Conservation (phyloP, 352 stramenopile genomes). For the Phytophthora ohioensis region DNA sequence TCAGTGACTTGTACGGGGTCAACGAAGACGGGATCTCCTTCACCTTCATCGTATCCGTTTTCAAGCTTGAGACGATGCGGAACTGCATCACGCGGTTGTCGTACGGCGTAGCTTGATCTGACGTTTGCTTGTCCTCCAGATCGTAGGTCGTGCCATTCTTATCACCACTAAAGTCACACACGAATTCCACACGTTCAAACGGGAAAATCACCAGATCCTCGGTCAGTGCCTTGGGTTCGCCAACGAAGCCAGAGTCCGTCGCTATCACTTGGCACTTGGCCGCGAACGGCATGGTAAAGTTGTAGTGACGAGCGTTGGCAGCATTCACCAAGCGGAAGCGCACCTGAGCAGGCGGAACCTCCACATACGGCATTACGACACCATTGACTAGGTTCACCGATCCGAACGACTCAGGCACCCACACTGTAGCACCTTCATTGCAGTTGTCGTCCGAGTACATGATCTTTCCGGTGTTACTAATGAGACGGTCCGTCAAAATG, state of each 20-base stretch:
- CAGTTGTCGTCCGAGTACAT: constrained; percentile 67
- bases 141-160: constrained; percentile 58
- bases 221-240: constrained; percentile 29
- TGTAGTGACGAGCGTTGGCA: constrained; percentile 81
- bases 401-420: constrained; percentile 67
- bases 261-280: constrained; percentile 69
- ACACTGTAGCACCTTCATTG: constrained; percentile 41
- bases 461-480: constrained; percentile 51
- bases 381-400: constrained; percentile 66
- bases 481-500: constrained; percentile 53
- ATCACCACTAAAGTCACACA: constrained; percentile 62
- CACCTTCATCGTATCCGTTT: constrained; percentile 43
- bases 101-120: constrained; percentile 52
- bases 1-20: constrained; percentile 59
- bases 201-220: constrained; percentile 48
- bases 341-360: constrained; percentile 70
- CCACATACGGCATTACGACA: constrained; percentile 63
- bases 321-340: constrained; percentile 71
- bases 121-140: constrained; percentile 54
- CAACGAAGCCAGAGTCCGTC: constrained; percentile 68
- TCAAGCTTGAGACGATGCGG: constrained; percentile 46
- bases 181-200: constrained; percentile 62
- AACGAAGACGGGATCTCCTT: constrained; percentile 48
- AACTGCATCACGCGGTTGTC: constrained; percentile 58
- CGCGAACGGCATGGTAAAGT: constrained; percentile 72